These are phyloP conservation scores for Cunninghamia lanceolata DNA, from an alignment of 75 land plant genomes.

Conservation along the genomic window DNA sequence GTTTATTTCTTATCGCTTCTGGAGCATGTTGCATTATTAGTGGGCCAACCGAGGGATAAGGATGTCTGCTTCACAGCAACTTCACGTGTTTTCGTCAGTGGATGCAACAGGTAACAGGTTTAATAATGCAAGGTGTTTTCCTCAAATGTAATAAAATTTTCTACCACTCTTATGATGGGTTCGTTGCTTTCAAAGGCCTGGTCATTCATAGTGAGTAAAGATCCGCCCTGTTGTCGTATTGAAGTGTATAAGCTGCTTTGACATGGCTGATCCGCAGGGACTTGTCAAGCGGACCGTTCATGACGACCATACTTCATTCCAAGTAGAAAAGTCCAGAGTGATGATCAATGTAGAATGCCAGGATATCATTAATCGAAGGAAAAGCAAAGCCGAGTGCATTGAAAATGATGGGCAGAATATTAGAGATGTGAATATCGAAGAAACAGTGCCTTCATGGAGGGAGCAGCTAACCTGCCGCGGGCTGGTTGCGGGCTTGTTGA, in stretches of 20 bases:
- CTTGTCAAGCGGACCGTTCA: not conserved
- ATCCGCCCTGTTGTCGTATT: too few relatives aligned
- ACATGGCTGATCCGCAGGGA: not conserved
- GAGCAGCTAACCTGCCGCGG: slow-evolving; percentile 66
- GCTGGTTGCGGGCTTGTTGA: slow-evolving; percentile 44
- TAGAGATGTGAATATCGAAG: not conserved
- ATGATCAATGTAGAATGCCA: not conserved
- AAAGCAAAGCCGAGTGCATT: not conserved
- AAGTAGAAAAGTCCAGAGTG: not conserved
- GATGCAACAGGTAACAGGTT: too few relatives aligned
- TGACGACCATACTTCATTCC: not conserved
- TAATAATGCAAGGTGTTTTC: too few relatives aligned
- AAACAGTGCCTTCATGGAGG: slow-evolving; percentile 45
- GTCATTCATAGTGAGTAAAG: too few relatives aligned
- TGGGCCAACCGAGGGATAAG: too few relatives aligned
- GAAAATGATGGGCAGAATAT: not conserved
- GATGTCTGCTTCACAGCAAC: too few relatives aligned
- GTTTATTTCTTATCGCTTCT: too few relatives aligned
- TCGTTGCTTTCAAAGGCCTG: too few relatives aligned
- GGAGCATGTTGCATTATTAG: too few relatives aligned
- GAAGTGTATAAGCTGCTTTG: not conserved
- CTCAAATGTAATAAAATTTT: too few relatives aligned
- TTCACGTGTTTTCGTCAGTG: too few relatives aligned
- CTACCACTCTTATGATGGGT: too few relatives aligned
- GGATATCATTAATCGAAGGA: not conserved